phyloP scores from a whole-genome alignment of 768 basidiomycete genomes.

The Pholiota microspora region DNA sequence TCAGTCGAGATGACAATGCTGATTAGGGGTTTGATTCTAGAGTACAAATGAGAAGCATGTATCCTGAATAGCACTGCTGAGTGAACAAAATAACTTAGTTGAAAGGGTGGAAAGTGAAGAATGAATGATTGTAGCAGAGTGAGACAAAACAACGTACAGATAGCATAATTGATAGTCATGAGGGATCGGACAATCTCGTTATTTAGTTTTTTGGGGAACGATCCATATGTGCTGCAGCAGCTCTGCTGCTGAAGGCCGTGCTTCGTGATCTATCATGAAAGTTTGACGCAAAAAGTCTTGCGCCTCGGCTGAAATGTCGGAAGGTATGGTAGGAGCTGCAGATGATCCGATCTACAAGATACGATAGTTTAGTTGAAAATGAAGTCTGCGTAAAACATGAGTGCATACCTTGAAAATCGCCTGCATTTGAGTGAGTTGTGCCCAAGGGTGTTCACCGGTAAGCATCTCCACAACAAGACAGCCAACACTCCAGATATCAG shows the following conservation, averaged over 20 bases:
- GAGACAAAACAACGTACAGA: background rate
- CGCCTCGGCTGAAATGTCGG: slow-evolving; percentile 88
- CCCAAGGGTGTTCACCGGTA: slow-evolving; percentile 94
- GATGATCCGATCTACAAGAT: slow-evolving; percentile 81
- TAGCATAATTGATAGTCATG: background rate
- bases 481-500: slow-evolving; percentile 96
- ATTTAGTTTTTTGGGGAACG: slow-evolving; percentile 8
- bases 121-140: background rate
- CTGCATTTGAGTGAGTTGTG: slow-evolving; percentile 97
- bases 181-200: background rate
- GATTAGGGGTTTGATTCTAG: background rate
- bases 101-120: slow-evolving; percentile 6
- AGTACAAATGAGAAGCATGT: slow-evolving; percentile 9
- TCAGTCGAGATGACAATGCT: background rate
- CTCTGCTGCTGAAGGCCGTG: slow-evolving; percentile 75
- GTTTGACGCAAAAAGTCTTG: slow-evolving; percentile 84
- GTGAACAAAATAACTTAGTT: slow-evolving; percentile 19
- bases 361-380: background rate
- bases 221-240: slow-evolving; percentile 79
- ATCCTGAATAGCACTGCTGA: slow-evolving; percentile 7
- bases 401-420: slow-evolving; percentile 88
- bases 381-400: background rate
- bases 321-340: slow-evolving; percentile 83
- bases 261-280: slow-evolving; percentile 81
- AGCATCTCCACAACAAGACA: slow-evolving; percentile 96